phyloP scores from a whole-genome alignment of 352 stramenopile genomes.

The Phytophthora boehmeriae region DNA sequence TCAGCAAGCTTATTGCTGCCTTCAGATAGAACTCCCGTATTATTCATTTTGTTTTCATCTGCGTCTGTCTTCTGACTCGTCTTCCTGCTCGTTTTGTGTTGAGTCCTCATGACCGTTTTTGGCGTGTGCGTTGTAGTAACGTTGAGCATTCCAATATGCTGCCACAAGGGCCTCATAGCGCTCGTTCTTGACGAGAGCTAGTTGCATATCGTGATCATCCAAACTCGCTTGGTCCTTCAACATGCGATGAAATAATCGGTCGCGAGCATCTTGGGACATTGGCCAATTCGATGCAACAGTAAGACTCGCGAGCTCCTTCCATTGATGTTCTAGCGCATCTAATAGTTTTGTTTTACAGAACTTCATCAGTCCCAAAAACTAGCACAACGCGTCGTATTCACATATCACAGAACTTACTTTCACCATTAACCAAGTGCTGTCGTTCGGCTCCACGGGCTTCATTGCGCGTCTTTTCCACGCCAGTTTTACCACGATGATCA shows the following conservation, averaged over 20 bases:
- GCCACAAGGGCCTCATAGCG: slow-evolving; percentile 55
- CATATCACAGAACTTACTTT: no score
- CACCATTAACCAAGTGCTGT: slow-evolving; percentile 76
- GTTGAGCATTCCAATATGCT: slow-evolving; percentile 45
- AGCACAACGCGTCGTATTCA: no score
- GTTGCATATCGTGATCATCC: slow-evolving; percentile 47
- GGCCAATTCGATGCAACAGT: slow-evolving; percentile 64
- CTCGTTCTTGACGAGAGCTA: slow-evolving; percentile 52
- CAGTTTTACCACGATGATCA: slow-evolving; percentile 92
- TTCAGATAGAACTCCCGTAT: not conserved
- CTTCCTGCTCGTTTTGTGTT: not conserved
- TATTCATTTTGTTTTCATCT: slow-evolving; percentile 16
- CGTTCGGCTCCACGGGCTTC: slow-evolving; percentile 87
- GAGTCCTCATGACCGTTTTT: slow-evolving; percentile 1
- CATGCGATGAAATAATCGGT: slow-evolving; percentile 72
- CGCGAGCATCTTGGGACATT: slow-evolving; percentile 38
- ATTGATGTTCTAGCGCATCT: slow-evolving; percentile 72
- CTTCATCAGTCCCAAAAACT: no score
- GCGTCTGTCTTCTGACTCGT: slow-evolving; percentile 10
- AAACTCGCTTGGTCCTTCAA: slow-evolving; percentile 65
- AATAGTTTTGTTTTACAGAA: no score
- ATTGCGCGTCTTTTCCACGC: slow-evolving; percentile 71
- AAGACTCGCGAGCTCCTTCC: slow-evolving; percentile 58
- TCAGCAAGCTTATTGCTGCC: not conserved
- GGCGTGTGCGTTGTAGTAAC: slow-evolving; percentile 30